Evolutionary conservation across 2,329 filamentous ascomycete genomes (phyloP), one percentile per base, ranked within the genome.

Genomic region (Trichoderma koningii): DNA sequence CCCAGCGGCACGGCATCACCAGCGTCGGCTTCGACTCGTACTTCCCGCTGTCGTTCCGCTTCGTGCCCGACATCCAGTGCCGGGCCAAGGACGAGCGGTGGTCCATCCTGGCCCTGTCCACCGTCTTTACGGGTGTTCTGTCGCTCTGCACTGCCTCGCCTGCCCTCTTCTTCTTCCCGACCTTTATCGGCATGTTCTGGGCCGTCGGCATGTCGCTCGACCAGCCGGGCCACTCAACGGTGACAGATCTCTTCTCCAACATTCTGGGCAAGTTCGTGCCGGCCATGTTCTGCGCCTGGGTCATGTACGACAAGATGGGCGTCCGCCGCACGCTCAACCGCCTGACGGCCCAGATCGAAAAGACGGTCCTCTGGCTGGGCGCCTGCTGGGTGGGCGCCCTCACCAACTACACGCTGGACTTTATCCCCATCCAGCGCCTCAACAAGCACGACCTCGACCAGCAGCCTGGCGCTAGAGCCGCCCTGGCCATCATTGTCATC

Each of bases 341-440:
- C 1, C 82, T 97, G 2, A 89, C 86, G 0, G 92, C 93, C 0
- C 94, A 97, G 73, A 71, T 97, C 50, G 94, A 97, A 73, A 97
- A 96, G 81, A 91, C 92, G 0, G 77, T 98, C 3, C 82, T 98
- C 30, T 98, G 93, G 90, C 82, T 99, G 0, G 93, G 93, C 1
- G 89, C 88, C 7, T 93, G 90, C 73, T 99, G 96, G 90, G 87
- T 97, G 45, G 95, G 93, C 17, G 89, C 92, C 1, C 79, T 99
- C 69, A 94, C 94, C 73, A 98, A 98, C 77, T 96, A 97, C 77
- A 98, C 95, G 0, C 92, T 99, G 72, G 90, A 92, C 71, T 90
- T 91, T 78, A 97, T 99, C 67, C 95, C 95, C 0, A 95, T 99
- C 69, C 87, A 93, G 76, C 89, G 95, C 2, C 83, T 99, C n/a